Evolutionary conservation across 2,329 filamentous ascomycete species (phyloP).

Genomic region (Beauveria pseudobassiana): DNA sequence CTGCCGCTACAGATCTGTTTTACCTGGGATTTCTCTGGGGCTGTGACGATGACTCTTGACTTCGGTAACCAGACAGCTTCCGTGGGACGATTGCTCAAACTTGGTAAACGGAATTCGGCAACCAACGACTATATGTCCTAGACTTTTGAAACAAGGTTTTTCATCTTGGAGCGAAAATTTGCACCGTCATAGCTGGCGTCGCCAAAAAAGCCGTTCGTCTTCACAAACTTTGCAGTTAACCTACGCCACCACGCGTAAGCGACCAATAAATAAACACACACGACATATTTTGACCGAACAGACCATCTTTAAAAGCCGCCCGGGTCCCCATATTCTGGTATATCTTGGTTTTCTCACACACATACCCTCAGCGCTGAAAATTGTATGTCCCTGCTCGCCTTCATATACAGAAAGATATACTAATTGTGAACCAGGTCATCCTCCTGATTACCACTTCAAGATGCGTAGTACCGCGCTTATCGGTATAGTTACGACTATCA

Average conservation of each 20-base stretch:
- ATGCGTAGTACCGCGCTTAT: neutral
- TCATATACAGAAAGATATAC: neutral
- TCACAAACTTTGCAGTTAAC: neutral
- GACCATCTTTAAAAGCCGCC: neutral
- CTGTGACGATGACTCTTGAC: no score
- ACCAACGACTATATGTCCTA: no score
- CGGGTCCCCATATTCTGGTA: neutral
- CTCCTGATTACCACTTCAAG: neutral
- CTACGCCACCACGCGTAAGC: neutral
- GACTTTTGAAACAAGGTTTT: no score
- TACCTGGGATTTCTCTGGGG: no score
- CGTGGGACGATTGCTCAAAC: no score
- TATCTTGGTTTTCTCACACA: neutral
- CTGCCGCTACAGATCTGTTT: no score
- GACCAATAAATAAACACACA: neutral
- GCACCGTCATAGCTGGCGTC: neutral
- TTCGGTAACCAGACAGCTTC: no score
- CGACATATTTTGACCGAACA: neutral
- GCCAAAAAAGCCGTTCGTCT: neutral
- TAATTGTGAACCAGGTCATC: neutral
- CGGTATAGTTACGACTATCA: neutral
- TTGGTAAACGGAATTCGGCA: no score
- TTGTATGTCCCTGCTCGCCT: neutral
- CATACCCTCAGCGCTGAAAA: neutral
- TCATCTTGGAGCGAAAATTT: neutral